Evolutionary conservation across 257 asterid genomes (phyloP).

Genomic region (Nicotiana noctiflora): DNA sequence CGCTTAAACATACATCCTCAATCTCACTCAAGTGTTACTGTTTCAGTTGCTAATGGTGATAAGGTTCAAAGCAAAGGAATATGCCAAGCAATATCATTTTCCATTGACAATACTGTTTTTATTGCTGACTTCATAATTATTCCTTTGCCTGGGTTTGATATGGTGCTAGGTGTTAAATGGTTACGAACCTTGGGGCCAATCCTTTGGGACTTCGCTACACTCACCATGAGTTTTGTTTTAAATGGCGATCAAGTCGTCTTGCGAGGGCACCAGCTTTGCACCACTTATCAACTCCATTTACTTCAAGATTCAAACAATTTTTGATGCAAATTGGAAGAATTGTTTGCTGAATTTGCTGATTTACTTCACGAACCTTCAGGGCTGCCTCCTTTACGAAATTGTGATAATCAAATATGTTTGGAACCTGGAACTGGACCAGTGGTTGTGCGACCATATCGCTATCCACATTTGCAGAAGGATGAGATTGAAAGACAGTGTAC

Average conservation of each 20-base stretch:
- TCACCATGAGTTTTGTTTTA: not conserved
- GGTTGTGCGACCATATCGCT: no score
- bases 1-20: no score
- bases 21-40: no score
- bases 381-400: no score
- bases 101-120: not conserved
- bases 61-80: not conserved
- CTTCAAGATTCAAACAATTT: not conserved
- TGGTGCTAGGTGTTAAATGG: not conserved
- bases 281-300: no score
- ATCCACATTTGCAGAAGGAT: no score
- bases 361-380: no score
- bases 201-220: not conserved
- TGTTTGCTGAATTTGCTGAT: no score
- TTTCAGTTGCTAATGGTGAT: not conserved
- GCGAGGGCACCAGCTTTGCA: no score
- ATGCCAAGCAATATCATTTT: not conserved
- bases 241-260: not conserved
- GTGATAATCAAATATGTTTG: no score
- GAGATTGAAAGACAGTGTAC: no score
- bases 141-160: not conserved
- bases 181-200: not conserved
- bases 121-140: not conserved
- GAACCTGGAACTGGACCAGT: no score
- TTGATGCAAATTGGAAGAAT: not conserved